phyloP scores from a whole-genome alignment of 2,329 filamentous ascomycete genomes.

The Ophiosphaerella narmari region DNA sequence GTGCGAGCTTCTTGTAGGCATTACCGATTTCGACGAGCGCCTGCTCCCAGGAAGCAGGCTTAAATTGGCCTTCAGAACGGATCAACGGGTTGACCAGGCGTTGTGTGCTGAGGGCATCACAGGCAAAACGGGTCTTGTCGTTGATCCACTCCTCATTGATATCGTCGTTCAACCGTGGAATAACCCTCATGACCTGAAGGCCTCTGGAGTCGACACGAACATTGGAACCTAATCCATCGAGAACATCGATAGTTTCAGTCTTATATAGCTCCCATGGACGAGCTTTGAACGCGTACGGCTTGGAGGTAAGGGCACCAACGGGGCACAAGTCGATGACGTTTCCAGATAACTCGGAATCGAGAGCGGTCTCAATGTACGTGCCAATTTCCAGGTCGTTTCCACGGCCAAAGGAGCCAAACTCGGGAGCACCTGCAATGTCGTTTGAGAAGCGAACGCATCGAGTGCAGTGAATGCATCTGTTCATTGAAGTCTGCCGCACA shows the following conservation, averaged over 20 bases:
- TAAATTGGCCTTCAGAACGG: constrained; percentile 86
- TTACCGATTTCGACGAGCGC: constrained; percentile 84
- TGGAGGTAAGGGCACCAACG: constrained; percentile 93
- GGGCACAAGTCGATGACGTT: constrained; percentile 99
- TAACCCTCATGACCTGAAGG: constrained; percentile 91
- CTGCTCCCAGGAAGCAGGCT: constrained; percentile 94
- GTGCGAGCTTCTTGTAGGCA: constrained; percentile 77
- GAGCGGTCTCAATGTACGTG: constrained; percentile 92
- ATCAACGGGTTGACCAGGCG: constrained; percentile 90
- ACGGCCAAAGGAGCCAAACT: constrained; percentile 91
- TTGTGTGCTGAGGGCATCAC: constrained; percentile 95
- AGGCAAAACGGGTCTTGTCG: constrained; percentile 96
- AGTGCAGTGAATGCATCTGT: constrained; percentile 99
- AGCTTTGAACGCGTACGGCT: constrained; percentile 96
- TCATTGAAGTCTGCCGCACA: constrained; percentile 81
- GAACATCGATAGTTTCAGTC: constrained; percentile 92
- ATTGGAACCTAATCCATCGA: constrained; percentile 90
- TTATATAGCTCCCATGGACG: constrained; percentile 97
- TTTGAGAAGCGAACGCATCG: constrained; percentile 97
- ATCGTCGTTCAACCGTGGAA: constrained; percentile 94
- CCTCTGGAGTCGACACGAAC: constrained; percentile 93
- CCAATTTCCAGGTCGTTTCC: constrained; percentile 98
- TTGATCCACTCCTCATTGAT: constrained; percentile 99
- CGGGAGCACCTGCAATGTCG: constrained; percentile 92
- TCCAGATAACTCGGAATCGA: constrained; percentile 92